Base-by-base conservation (phyloP, 306 rosid genomes). In the Cicer arietinum region DNA sequence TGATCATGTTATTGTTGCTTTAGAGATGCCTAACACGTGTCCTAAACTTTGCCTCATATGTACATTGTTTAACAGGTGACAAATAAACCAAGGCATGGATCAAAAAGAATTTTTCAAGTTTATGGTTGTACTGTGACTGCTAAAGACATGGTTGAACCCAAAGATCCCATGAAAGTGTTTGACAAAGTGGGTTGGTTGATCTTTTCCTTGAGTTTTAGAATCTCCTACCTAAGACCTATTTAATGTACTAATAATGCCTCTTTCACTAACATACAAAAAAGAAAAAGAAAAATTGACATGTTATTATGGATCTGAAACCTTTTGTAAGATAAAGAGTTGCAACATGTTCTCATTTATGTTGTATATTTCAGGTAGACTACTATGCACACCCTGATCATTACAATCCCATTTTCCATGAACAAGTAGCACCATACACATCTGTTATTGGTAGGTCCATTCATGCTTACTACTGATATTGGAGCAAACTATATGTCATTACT, bases 351-450 rank as follows among this genome's bases (percentile, higher is more conserved):
- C 37, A 30, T 30, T 30, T 30, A 30, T 30, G 5, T 3, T 0
- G 37, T 30, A 30, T 30, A 30, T 83, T 85, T 70, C 92, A 94
- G 98, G 90, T 83, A 68, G 96, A 94, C 83, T 94, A 91, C 84
- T 94, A 90, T 84, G 89, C 92, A 30, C 97, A 91, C 81, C 96
- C 97, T 16, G 97, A 91, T 57, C 92, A 94, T 76, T 94, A 94
- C 90, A 85, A 81, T 46, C 89, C 97, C 22, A 72, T 90, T 78
- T 94, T 94, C 83, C 93, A 91, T 60, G 90, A 91, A 79, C 89
- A 78, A 70, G 79, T 94, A 59, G 96, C 97, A 25, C 95, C 95
- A 12, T 91, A 87, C 69, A 81, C 97, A 60, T 94, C 96, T 51
- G 95, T 86, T 47, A 90, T 94, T 41, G 97, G 98, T 94, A 81